These are phyloP conservation scores for Emericellopsis cladophorae DNA, from an alignment of 2,329 filamentous ascomycete species.

Conservation along the genomic window DNA sequence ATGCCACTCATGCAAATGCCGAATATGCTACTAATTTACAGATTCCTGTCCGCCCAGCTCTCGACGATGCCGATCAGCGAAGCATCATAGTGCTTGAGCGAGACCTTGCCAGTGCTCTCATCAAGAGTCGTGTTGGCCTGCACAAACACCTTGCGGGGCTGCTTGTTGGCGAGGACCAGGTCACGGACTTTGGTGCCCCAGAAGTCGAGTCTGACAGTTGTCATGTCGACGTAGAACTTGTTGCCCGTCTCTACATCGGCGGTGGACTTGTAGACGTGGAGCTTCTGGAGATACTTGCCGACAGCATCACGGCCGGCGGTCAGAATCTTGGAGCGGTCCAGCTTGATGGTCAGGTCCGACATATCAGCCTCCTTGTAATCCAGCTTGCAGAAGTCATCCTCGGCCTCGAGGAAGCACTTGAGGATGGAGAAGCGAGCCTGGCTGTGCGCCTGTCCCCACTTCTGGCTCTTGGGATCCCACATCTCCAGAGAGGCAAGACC, in stretches of 20 bases:
- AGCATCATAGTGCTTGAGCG: conserved; percentile 76
- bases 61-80: conserved; percentile 70
- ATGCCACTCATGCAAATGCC: background rate
- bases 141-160: conserved; percentile 83
- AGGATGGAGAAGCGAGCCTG: conserved; percentile 86
- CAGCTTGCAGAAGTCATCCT: conserved; percentile 76
- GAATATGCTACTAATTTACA: conserved; percentile 16
- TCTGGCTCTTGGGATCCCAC: conserved; percentile 83
- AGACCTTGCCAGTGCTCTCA: conserved; percentile 55
- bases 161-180: conserved; percentile 63
- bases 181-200: conserved; percentile 72
- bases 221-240: conserved; percentile 74
- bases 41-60: conserved; percentile 58
- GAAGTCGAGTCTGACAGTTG: conserved; percentile 66
- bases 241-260: conserved; percentile 71
- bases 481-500: conserved; percentile 81
- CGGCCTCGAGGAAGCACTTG: conserved; percentile 71
- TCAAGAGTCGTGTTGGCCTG: conserved; percentile 79
- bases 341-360: conserved; percentile 66
- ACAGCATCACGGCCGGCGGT: conserved; percentile 72
- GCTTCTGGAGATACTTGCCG: conserved; percentile 74
- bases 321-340: conserved; percentile 80
- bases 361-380: conserved; percentile 62
- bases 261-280: conserved; percentile 87
- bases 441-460: conserved; percentile 90